Base-by-base conservation (phyloP, 2,329 filamentous ascomycete species). In the Zymoseptoria pseudotritici region DNA sequence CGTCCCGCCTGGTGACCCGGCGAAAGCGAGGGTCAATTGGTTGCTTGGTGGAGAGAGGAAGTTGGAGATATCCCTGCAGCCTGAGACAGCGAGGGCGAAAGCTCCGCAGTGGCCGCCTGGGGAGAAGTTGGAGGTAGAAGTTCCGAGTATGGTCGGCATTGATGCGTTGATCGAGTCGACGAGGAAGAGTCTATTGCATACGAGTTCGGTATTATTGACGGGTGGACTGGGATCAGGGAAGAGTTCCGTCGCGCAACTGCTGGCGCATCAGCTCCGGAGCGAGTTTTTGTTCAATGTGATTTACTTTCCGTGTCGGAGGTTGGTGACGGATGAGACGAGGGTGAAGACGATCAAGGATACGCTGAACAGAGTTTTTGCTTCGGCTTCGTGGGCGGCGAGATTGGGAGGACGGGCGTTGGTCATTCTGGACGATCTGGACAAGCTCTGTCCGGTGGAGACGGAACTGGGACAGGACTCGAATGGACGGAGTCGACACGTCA, bases 391-490 rank as follows among this genome's bases (percentile, higher is more conserved):
- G 94, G 91, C 90, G 46, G 90, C 93, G 42, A 83, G 93, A 61
- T 81, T 94, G 0, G 92, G 91, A 21, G 94, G 94, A 4, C 87
- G 85, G 63, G 84, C 92, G 0, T 73, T 97, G 2, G 89, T 99
- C 20, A 85, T 99, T 54, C 79, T 99, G 1, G 94, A 99, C 70
- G 94, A 99, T 69, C 77, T 99, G 6, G 94, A 99, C 74, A 91
- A 90, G 69, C 80, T 99, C 1, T 97, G 93, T 71, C 93, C 94
- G 0, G 88, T 87, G 0, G 95, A 99, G 75, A 97, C 92, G 0
- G 94, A 99, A 73, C 81, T 99, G 11, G 91, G 97, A 74, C 90
- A 96, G 4, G 92, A 91, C 61, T 91, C 97, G 67, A 97, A 99
- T 70, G 90, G 90, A 19, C 85, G 93, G 64, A 97, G 92, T 72